Percentiles rank a stretch among this genome's conserved stretches.
Conservation (phyloP, 169 alveolate species). For the Babesia caballi region DNA sequence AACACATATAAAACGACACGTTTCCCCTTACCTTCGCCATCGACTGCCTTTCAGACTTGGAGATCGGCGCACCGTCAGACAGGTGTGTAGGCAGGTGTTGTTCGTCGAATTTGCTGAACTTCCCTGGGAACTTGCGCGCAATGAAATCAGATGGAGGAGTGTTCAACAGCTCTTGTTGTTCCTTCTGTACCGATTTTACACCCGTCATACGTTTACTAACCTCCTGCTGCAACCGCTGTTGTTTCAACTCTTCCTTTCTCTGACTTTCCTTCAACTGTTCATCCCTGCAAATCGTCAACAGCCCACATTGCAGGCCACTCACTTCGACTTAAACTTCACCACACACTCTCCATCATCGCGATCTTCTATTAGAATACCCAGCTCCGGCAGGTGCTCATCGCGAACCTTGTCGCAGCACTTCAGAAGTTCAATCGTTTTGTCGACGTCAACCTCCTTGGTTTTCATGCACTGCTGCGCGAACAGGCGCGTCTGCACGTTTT, state of each 20-base stretch:
- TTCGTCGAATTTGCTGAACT: slow-evolving; percentile 63
- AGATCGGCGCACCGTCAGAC: slow-evolving; percentile 56
- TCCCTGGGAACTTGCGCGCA: slow-evolving; percentile 51
- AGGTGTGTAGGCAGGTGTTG: slow-evolving; percentile 50
- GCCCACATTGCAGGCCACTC: not conserved
- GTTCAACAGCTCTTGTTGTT: slow-evolving; percentile 11
- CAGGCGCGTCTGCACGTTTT: slow-evolving; percentile 29
- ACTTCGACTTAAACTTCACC: slow-evolving; percentile 59
- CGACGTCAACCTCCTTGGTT: slow-evolving; percentile 19
- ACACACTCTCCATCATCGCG: slow-evolving; percentile 53
- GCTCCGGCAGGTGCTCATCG: slow-evolving; percentile 40
- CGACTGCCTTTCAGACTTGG: slow-evolving; percentile 59
- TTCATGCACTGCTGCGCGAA: slow-evolving; percentile 53
- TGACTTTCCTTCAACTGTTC: slow-evolving; percentile 40
- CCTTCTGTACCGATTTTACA: not conserved
- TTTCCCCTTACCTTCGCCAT: slow-evolving; percentile 50
- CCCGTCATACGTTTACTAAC: not conserved
- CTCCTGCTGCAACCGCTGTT: slow-evolving; percentile 51
- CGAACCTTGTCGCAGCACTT: slow-evolving; percentile 50
- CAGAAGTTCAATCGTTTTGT: slow-evolving; percentile 30
- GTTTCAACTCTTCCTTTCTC: slow-evolving; percentile 43
- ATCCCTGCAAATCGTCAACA: not conserved
- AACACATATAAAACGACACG: too few relatives aligned
- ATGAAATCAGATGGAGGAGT: slow-evolving; percentile 60
- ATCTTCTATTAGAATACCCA: slow-evolving; percentile 62